phyloP scores from a whole-genome alignment of 176 grass and related monocot genomes.

The Dactylis glomerata region DNA sequence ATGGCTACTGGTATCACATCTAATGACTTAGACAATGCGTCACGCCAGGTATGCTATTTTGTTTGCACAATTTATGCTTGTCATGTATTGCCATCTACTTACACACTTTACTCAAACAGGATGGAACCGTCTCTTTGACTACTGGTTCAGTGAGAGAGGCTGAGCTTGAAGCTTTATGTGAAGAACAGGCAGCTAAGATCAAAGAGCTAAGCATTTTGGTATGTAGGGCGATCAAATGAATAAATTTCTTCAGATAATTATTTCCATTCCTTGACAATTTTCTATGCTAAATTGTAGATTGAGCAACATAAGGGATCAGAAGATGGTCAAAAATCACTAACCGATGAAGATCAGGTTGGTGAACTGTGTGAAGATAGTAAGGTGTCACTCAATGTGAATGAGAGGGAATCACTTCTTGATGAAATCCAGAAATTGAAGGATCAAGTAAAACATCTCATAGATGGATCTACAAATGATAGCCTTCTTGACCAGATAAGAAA shows the following conservation, averaged over 20 bases:
- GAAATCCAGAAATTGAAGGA: conserved; percentile 57
- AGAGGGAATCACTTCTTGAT: conserved; percentile 41
- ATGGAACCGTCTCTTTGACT: conserved; percentile 3
- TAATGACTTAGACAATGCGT: not conserved
- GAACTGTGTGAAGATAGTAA: conserved; percentile 25
- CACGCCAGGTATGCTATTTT: conserved; percentile 32
- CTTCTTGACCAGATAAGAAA: conserved; percentile 88
- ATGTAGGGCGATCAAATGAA: conserved; percentile 18
- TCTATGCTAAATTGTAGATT: conserved; percentile 45
- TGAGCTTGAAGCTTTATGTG: conserved; percentile 83
- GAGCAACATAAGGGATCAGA: conserved; percentile 45
- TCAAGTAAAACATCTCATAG: conserved; percentile 38
- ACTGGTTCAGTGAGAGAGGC: conserved; percentile 57
- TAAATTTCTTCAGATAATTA: conserved; percentile 6
- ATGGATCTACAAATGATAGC: conserved; percentile 32
- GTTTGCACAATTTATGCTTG: not conserved
- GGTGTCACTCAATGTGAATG: conserved; percentile 10
- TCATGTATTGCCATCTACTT: not conserved
- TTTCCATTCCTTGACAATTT: conserved; percentile 30
- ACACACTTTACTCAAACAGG: conserved; percentile 36
- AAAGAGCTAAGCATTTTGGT: conserved; percentile 64
- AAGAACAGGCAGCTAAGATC: conserved; percentile 77
- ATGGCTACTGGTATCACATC: conserved; percentile 10
- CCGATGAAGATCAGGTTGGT: conserved; percentile 10
- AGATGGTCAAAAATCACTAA: conserved; percentile 24